Base-by-base conservation (phyloP, 2,329 filamentous ascomycete genomes). In the Monosporascus sp. region DNA sequence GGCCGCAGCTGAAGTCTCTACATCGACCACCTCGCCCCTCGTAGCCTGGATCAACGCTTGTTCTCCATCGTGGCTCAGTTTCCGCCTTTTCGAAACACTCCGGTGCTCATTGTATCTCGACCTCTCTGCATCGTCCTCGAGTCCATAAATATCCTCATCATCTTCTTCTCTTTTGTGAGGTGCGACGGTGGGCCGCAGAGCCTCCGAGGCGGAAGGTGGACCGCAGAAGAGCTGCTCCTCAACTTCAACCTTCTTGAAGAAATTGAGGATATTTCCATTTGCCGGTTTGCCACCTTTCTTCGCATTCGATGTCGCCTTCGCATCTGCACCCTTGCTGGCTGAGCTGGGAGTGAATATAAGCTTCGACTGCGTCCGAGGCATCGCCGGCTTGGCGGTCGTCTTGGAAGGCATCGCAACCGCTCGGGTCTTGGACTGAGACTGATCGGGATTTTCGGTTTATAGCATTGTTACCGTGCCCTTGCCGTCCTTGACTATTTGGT, bases 201-300 rank as follows among this genome's bases (percentile, higher is more conserved):
- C 68, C 59, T 53, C 55, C 50, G 60, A 59, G 55, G 56, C 66
- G 55, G 26, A 11, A 22, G 60, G 61, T 53, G 62, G 68, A 24
- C 74, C 70, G 3, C 76, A 69, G 52, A 89, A 87, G 9, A 88
- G 76, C 52, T 84, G 74, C 57, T 86, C 78, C 53, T 79, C 73
- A 50, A 80, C 79, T 40, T 82, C 79, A 0, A 81, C 76, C 64
- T 89, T 91, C 63, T 88, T 85, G 66, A 91, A 91, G 68, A 90
- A 91, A 58, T 72, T 89, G 15, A 90, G 71, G 35, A 91, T 90
- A 58, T 85, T 90, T 7, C 77, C 75, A 61, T 89, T 89, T 1
- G 74, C 60, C 3, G 73, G 64, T 49, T 70, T 73, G 43, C 43
- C 17, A 14, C 40, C 24, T 59, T 70, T 65, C 56, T 64, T 68